These are phyloP conservation scores for Mycena venus DNA, from an alignment of 768 basidiomycete genomes.

Conservation along the genomic window DNA sequence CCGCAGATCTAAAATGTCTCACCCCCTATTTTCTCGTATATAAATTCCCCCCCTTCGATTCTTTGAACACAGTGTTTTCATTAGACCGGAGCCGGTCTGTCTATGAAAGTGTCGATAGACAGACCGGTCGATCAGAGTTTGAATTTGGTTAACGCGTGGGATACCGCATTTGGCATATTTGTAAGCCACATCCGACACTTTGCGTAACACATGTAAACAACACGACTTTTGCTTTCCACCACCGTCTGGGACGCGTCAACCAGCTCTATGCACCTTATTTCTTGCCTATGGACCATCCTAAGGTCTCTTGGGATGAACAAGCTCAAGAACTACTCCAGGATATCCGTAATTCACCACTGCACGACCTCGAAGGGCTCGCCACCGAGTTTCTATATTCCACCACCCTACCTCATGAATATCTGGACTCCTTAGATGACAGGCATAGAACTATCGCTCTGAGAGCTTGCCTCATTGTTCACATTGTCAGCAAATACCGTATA, in stretches of 20 bases:
- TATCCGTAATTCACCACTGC: not conserved
- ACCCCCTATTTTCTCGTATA: too few species aligned
- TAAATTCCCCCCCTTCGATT: too few species aligned
- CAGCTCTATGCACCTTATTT: not conserved
- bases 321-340: not conserved
- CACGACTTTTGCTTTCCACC: not conserved
- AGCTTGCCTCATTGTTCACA: constrained; percentile 20
- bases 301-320: not conserved
- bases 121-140: too few species aligned
- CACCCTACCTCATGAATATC: not conserved
- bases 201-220: not conserved
- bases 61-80: too few species aligned
- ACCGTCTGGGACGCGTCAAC: not conserved
- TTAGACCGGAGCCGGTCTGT: too few species aligned
- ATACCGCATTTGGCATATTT: too few species aligned
- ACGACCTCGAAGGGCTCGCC: not conserved
- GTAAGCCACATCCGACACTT: too few species aligned
- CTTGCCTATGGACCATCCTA: not conserved
- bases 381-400: not conserved
- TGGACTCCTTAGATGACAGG: not conserved
- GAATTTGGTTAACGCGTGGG: too few species aligned
- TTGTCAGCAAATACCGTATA: constrained; percentile 5
- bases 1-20: too few species aligned
- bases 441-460: constrained; percentile 5
- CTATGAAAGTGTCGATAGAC: too few species aligned